These are phyloP conservation scores for Microsporum canis DNA, from an alignment of 2,329 filamentous ascomycete genomes.

Conservation along the genomic window DNA sequence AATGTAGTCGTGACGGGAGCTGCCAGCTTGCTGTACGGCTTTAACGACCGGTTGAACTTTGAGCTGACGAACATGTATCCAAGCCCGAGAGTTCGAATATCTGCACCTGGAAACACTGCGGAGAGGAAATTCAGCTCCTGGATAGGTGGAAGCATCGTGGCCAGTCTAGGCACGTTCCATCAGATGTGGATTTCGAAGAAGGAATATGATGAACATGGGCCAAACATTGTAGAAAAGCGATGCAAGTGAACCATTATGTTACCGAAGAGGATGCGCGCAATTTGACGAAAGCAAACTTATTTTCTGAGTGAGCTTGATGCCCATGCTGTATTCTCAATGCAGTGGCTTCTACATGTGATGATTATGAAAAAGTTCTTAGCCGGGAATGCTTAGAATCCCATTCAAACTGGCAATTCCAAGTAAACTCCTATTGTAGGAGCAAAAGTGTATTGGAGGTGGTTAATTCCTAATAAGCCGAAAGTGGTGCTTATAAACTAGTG, in stretches of 20 bases:
- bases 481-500: not conserved
- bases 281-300: not conserved
- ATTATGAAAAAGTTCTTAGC: not conserved
- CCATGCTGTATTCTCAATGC: no score
- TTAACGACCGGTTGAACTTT: conserved; percentile 78
- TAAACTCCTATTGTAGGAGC: not conserved
- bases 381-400: not conserved
- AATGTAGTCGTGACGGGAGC: conserved; percentile 92
- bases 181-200: conserved; percentile 99
- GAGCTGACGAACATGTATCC: conserved; percentile 77
- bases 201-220: conserved; percentile 93
- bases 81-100: conserved; percentile 73
- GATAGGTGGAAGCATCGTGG: conserved; percentile 93
- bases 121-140: conserved; percentile 88
- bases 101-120: conserved; percentile 71
- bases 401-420: not conserved
- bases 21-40: conserved; percentile 74
- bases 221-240: conserved; percentile 83
- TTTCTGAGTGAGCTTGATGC: no score
- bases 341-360: not conserved
- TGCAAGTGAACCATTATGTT: conserved; percentile 55
- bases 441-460: not conserved
- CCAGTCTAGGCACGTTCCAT: conserved; percentile 92
- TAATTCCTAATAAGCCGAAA: not conserved
- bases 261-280: not conserved